These are phyloP conservation scores for Komagataella ulmi DNA, from an alignment of 805 yeast genomes.

Conservation along the genomic window DNA sequence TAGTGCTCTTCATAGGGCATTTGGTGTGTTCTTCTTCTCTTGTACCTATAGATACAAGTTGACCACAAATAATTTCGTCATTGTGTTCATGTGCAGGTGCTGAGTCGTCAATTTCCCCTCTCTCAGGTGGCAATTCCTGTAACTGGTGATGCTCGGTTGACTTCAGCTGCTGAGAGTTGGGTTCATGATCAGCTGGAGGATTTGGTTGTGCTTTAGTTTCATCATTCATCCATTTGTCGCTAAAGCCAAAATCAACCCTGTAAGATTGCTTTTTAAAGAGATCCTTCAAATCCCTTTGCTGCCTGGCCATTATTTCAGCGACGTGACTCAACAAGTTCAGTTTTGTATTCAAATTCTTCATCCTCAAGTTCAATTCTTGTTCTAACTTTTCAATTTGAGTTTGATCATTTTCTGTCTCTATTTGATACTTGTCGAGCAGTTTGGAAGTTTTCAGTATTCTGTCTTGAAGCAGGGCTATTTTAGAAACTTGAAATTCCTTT, in stretches of 20 bases:
- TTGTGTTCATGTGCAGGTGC: background rate
- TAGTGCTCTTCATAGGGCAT: background rate
- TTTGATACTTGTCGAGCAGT: background rate
- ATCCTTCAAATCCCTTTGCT: background rate
- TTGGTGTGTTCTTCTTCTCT: background rate
- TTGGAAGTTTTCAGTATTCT: background rate
- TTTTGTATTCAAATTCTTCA: background rate
- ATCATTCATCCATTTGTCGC: background rate
- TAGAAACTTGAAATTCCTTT: background rate
- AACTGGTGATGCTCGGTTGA: background rate
- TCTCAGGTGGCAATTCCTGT: background rate
- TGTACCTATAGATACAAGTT: background rate
- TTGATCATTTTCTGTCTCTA: background rate
- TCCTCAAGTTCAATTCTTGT: background rate
- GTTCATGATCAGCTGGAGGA: background rate
- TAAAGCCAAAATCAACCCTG: background rate
- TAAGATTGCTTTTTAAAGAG: background rate
- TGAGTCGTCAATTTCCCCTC: background rate
- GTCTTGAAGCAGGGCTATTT: background rate
- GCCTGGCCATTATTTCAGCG: background rate
- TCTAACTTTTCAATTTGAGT: background rate
- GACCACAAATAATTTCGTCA: background rate
- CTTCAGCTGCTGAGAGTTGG: background rate
- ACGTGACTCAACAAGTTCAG: background rate
- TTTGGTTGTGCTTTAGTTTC: too few relatives aligned